A percentile compares a stretch with the other conserved stretches of the same genome.
Evolutionary conservation across 2,329 filamentous ascomycete genomes (phyloP).

Genomic region (Trichoderma lentiforme): DNA sequence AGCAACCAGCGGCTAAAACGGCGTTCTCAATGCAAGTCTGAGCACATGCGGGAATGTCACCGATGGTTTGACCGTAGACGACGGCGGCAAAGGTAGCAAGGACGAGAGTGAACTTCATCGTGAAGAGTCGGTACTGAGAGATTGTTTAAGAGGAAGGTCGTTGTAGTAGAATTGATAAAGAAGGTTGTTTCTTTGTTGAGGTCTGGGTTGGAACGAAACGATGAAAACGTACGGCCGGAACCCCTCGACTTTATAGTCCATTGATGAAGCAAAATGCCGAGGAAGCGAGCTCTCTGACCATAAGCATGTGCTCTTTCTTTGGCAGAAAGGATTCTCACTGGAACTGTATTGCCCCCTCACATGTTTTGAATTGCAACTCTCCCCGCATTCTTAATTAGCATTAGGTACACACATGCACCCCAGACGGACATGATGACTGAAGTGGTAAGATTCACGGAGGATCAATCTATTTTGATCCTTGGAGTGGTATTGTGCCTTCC

Average conservation of each 20-base stretch:
- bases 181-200: background rate
- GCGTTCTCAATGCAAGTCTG: slow-evolving; percentile 33
- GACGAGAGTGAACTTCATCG: slow-evolving; percentile 39
- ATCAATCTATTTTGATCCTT: background rate
- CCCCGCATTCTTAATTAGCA: slow-evolving; percentile 2
- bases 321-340: background rate
- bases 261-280: background rate
- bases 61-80: slow-evolving; percentile 33
- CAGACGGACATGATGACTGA: slow-evolving; percentile 7
- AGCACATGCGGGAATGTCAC: slow-evolving; percentile 38
- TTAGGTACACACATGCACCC: background rate
- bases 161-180: background rate
- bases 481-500: background rate
- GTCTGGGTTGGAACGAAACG: background rate
- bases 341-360: background rate
- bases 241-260: background rate
- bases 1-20: slow-evolving; percentile 22
- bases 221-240: background rate
- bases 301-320: background rate
- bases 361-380: background rate
- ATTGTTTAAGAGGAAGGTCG: background rate
- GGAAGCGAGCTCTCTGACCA: background rate
- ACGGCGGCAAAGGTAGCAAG: slow-evolving; percentile 33
- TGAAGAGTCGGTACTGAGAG: slow-evolving; percentile 20
- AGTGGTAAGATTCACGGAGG: background rate